Conservation (phyloP, 202 grass and related monocot species). For the Hordeum pubiflorum region DNA sequence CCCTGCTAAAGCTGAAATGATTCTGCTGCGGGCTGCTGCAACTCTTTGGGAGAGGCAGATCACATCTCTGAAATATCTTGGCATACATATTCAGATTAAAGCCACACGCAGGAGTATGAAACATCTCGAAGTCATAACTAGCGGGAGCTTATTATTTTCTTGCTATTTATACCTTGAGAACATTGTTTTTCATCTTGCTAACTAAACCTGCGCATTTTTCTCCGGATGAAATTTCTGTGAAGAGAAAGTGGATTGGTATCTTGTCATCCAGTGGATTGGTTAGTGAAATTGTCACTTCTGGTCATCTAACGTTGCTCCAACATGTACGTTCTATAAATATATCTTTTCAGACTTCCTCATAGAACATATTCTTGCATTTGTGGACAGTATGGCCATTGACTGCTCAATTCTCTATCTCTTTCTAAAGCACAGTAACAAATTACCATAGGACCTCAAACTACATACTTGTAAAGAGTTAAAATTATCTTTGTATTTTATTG, state of each 20-base stretch:
- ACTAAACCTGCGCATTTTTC: neutral
- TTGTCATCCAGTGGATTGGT: conserved; percentile 24
- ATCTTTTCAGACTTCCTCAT: neutral
- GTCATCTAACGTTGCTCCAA: conserved; percentile 24
- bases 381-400: neutral
- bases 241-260: conserved; percentile 42
- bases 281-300: conserved; percentile 33
- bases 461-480: neutral
- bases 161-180: neutral
- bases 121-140: neutral
- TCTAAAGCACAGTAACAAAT: neutral
- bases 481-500: neutral
- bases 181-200: neutral
- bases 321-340: conserved; percentile 6
- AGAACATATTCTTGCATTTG: neutral
- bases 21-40: neutral
- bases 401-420: neutral
- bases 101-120: neutral
- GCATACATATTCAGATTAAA: neutral
- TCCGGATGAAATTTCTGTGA: conserved; percentile 31
- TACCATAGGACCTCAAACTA: neutral
- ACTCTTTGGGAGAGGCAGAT: neutral
- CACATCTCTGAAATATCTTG: neutral
- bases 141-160: neutral
- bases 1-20: neutral